Evolutionary conservation across 2,329 filamentous ascomycete genomes (phyloP).

Genomic region (Rugonectria rugulosa): DNA sequence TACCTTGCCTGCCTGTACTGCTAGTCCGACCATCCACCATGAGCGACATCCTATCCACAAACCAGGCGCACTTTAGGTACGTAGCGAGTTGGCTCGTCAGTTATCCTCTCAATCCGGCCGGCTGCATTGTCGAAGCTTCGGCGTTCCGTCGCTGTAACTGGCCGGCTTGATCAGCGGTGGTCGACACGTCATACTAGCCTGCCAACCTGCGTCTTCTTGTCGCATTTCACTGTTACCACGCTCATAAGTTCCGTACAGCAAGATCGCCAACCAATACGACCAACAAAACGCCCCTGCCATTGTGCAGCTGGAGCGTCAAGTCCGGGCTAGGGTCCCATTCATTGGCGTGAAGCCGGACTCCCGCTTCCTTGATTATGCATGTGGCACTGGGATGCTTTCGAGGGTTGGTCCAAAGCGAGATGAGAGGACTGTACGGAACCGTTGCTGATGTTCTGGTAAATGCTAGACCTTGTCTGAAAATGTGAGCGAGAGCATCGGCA

Average conservation of each 20-base stretch:
- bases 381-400: conserved; percentile 73
- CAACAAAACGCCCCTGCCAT: conserved; percentile 61
- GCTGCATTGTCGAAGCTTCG: conserved; percentile 14
- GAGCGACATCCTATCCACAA: conserved; percentile 43
- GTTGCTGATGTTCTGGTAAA: conserved; percentile 7
- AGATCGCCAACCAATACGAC: conserved; percentile 51
- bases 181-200: conserved; percentile 17
- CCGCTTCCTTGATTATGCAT: conserved; percentile 78
- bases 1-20: no score
- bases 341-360: conserved; percentile 59
- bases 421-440: neutral
- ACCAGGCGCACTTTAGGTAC: conserved; percentile 55
- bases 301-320: conserved; percentile 60
- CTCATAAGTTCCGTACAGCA: conserved; percentile 35
- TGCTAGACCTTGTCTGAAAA: conserved; percentile 32
- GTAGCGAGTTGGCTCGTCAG: conserved; percentile 29
- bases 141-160: conserved; percentile 6
- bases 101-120: neutral
- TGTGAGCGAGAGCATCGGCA: conserved; percentile 65
- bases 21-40: conserved; percentile 35
- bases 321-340: conserved; percentile 64
- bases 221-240: conserved; percentile 7
- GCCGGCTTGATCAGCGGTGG: conserved; percentile 10
- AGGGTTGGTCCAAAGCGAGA: conserved; percentile 54
- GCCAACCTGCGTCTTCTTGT: conserved; percentile 13